A percentile compares a stretch with the other conserved stretches of the same genome.
Evolutionary conservation across 257 asterid species (phyloP).

Genomic region (Scutellaria galericulata): DNA sequence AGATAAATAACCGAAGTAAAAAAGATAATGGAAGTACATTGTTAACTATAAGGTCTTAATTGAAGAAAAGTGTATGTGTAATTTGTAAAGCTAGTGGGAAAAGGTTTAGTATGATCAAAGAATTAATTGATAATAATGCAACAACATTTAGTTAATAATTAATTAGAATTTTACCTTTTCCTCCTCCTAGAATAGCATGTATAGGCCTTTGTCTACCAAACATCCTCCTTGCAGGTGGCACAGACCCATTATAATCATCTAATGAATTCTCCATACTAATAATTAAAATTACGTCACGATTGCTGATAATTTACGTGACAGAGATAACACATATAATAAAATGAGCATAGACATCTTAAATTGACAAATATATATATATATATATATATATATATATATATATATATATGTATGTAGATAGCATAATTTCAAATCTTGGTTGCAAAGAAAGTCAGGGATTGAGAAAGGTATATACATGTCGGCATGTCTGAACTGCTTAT

Average conservation of each 20-base stretch:
- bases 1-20: too few relatives aligned
- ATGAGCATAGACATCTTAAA: too few relatives aligned
- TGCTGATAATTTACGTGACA: not conserved
- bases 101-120: too few relatives aligned
- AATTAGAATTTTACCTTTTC: constrained; percentile 48
- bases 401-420: not conserved
- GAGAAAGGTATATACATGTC: not conserved
- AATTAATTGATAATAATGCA: not conserved
- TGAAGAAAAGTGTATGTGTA: too few relatives aligned
- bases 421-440: not conserved
- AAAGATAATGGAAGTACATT: too few relatives aligned
- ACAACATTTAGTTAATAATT: not conserved
- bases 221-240: constrained; percentile 35
- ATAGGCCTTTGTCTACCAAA: constrained; percentile 55
- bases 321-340: not conserved
- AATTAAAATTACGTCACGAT: not conserved
- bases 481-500: too few relatives aligned
- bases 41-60: too few relatives aligned
- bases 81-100: too few relatives aligned
- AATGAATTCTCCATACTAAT: constrained; percentile 22
- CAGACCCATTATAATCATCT: constrained; percentile 21
- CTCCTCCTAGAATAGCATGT: constrained; percentile 61
- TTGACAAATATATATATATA: too few relatives aligned
- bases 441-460: not conserved
- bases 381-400: not conserved